Base-by-base conservation (phyloP, 139 green algal species). In the Coelastrella sp. region DNA sequence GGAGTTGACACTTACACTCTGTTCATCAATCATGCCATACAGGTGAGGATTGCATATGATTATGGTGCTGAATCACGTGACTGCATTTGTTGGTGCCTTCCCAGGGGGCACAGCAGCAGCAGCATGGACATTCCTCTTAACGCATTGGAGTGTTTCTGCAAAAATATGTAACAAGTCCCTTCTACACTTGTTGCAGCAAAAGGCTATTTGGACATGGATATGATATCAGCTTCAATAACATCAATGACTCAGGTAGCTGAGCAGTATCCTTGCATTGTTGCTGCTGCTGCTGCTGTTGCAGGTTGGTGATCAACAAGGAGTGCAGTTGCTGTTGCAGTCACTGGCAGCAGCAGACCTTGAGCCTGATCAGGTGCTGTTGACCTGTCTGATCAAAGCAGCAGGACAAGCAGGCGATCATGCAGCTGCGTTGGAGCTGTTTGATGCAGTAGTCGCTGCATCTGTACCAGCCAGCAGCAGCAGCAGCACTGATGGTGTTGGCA, bases 1-100 rank as follows among this genome's bases (percentile, higher is more conserved):
- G 85, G 40, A 2, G 78, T 68, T 4, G 90, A 91, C 78, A 92
- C 90, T 4, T 90, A 88, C 85, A 92, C 89, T 34, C 89, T 85
- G 0, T 81, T 93, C 40, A 85, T 93, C 57, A 34, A 77, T 5
- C 82, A 75, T 27, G 43, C 68, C n/a, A 32, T 91, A 32, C 13
- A 53, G 48, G 66, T 80, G 50, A 5, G 67, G 15, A 9, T 30
- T 3, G 4, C 7, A 1, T 43, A 30, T 35, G 30, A 5, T 2
- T 25, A 19, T 76, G 0, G 67, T 73, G 23, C 9, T 43, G 25
- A 41, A 13, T 3, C 6, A 73, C 32, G 9, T 73, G n/a, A 32
- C 45, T 57, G 45, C 45, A 21, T 9, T 23, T 73, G 41, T n/a
- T n/a, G n/a, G n/a, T n/a, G n/a, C n/a, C n/a, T n/a, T n/a, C n/a